Percentiles rank a stretch among this genome's conserved stretches.
Evolutionary conservation across 2,329 filamentous ascomycete species (phyloP).

Genomic region (Monilinia fructigena): DNA sequence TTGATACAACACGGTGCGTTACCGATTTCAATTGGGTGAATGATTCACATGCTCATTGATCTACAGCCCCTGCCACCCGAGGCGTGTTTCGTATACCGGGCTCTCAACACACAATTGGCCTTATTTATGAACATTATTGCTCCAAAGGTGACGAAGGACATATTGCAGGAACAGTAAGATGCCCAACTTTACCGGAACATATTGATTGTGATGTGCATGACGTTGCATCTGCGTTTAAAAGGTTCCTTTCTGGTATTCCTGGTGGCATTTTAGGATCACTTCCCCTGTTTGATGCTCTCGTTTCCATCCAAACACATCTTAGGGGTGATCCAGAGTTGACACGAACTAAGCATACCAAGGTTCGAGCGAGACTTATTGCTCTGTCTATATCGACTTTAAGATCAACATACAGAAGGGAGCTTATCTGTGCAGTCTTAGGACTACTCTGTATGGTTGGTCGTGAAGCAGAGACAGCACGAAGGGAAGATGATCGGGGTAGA

Average conservation of each 20-base stretch:
- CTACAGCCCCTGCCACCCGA: constrained; percentile 44
- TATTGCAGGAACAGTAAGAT: constrained; percentile 58
- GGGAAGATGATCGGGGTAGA: constrained; percentile 52
- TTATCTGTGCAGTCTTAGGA: constrained; percentile 67
- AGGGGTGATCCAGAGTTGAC: constrained; percentile 52
- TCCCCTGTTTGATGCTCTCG: constrained; percentile 59
- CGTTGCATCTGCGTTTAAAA: constrained; percentile 66
- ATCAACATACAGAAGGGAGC: constrained; percentile 59
- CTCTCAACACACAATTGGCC: constrained; percentile 52
- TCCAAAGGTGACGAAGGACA: constrained; percentile 47
- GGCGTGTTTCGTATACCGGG: constrained; percentile 65
- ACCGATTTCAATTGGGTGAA: neutral
- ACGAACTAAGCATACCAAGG: constrained; percentile 53
- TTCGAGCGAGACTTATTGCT: constrained; percentile 64
- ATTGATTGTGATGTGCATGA: constrained; percentile 61
- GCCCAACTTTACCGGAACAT: constrained; percentile 58
- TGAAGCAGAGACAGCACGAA: constrained; percentile 52
- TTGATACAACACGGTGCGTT: constrained; percentile 58
- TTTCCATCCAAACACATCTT: constrained; percentile 59
- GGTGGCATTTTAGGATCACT: constrained; percentile 66
- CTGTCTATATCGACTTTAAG: constrained; percentile 59
- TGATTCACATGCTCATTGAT: constrained; percentile 24
- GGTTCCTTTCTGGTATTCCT: constrained; percentile 60
- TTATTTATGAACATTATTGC: constrained; percentile 64
- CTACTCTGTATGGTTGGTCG: constrained; percentile 61